These are phyloP conservation scores for Acanthamoeba royreba DNA, from an alignment of 208 protist genomes.

Conservation along the genomic window DNA sequence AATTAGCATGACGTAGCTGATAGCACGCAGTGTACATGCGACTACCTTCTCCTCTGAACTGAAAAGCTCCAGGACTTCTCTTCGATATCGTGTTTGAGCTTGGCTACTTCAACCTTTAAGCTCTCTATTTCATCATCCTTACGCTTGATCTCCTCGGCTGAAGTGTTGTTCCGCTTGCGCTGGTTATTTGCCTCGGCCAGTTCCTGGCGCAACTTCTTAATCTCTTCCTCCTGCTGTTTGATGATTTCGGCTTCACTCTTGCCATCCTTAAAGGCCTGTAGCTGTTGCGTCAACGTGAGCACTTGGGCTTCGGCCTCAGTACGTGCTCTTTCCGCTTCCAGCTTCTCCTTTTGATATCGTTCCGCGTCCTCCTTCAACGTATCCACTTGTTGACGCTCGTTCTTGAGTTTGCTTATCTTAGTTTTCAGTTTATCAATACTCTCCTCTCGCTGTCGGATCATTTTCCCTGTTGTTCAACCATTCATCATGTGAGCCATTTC, in stretches of 20 bases:
- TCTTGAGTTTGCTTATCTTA: not conserved
- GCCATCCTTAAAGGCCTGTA: not conserved
- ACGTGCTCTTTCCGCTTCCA: not conserved
- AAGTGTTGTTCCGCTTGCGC: not conserved
- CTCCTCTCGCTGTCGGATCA: constrained; percentile 2
- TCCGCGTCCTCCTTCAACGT: not conserved
- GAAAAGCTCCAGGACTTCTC: not conserved
- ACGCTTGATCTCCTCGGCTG: not conserved
- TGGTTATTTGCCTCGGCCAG: not conserved
- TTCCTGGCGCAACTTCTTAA: not conserved
- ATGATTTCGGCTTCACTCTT: not conserved
- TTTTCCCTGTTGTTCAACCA: too few species aligned
- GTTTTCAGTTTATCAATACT: not conserved
- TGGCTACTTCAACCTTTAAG: not conserved
- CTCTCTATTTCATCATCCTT: not conserved
- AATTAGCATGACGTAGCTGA: too few species aligned
- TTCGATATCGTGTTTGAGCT: not conserved
- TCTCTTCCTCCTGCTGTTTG: not conserved
- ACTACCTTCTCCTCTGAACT: not conserved
- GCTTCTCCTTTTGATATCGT: not conserved
- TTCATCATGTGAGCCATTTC: not conserved
- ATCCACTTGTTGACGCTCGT: not conserved
- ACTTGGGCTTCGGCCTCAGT: not conserved
- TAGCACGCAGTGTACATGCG: too few species aligned
- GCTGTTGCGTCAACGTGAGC: not conserved